phyloP scores from a whole-genome alignment of 768 basidiomycete genomes.

The Tephrocybe sp. region DNA sequence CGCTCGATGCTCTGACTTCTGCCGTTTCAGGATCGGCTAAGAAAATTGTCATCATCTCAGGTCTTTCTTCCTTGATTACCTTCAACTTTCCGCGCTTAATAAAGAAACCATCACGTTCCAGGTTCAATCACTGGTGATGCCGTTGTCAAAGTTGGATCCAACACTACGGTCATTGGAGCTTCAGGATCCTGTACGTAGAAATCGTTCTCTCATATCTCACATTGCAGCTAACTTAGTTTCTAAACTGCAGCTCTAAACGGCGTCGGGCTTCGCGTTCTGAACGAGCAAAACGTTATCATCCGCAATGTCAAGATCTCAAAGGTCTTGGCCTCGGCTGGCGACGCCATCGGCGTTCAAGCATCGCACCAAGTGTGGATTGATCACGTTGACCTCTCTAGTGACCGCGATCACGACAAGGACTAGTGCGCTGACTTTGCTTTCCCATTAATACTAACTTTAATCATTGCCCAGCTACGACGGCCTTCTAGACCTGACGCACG shows the following conservation, averaged over 20 bases:
- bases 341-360: constrained; percentile 42
- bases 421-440: constrained; percentile 8
- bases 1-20: constrained; percentile 36
- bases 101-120: no score
- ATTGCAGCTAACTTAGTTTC: background rate
- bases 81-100: no score
- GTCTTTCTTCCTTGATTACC: no score
- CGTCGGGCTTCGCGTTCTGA: constrained; percentile 42
- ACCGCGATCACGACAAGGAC: constrained; percentile 40
- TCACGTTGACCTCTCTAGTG: constrained; percentile 42
- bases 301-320: constrained; percentile 49
- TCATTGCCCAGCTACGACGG: constrained; percentile 44
- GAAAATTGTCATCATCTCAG: constrained; percentile 44
- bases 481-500: constrained; percentile 43
- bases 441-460: background rate
- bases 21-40: constrained; percentile 40
- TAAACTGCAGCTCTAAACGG: constrained; percentile 42
- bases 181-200: constrained; percentile 33
- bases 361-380: constrained; percentile 42
- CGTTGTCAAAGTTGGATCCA: constrained; percentile 40
- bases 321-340: constrained; percentile 45
- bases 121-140: constrained; percentile 41
- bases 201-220: background rate
- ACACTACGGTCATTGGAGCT: constrained; percentile 41
- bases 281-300: constrained; percentile 43